Conservation (phyloP, 1,139 yeast genomes). For the Hansenula anomala region DNA sequence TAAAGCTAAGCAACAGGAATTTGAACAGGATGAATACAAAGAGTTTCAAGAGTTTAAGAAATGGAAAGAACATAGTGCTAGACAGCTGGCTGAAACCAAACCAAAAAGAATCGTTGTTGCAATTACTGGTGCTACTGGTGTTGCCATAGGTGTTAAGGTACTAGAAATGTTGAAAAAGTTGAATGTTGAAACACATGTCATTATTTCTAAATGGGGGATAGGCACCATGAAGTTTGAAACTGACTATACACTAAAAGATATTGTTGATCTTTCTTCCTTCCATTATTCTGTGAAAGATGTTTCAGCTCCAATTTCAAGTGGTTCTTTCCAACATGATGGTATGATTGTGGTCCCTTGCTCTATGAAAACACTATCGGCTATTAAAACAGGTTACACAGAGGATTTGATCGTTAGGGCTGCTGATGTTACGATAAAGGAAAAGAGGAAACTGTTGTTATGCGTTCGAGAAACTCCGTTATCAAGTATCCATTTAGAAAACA, state of each 20-base stretch:
- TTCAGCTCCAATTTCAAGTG: slow-evolving; percentile 22
- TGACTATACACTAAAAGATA: slow-evolving; percentile 14
- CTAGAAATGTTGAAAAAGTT: slow-evolving; percentile 14
- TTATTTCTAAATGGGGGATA: slow-evolving; percentile 22
- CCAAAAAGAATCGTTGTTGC: slow-evolving; percentile 20
- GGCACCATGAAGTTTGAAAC: slow-evolving; percentile 23
- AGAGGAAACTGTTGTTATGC: slow-evolving; percentile 16
- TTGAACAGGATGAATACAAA: too few relatives aligned
- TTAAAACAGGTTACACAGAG: slow-evolving; percentile 21
- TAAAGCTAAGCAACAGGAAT: too few relatives aligned
- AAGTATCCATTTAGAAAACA: slow-evolving; percentile 21
- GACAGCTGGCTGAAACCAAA: not conserved
- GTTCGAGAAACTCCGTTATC: slow-evolving; percentile 23
- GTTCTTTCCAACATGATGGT: slow-evolving; percentile 23
- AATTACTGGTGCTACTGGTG: slow-evolving; percentile 23
- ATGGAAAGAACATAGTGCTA: not conserved
- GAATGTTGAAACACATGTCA: slow-evolving; percentile 18
- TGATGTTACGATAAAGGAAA: slow-evolving; percentile 22
- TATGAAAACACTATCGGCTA: slow-evolving; percentile 22
- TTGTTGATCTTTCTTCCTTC: slow-evolving; percentile 12
- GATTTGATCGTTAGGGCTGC: slow-evolving; percentile 22
- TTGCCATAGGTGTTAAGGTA: slow-evolving; percentile 16
- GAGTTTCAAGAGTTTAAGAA: not conserved
- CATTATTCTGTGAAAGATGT: slow-evolving; percentile 18
- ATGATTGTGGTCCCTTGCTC: slow-evolving; percentile 25